phyloP scores from a whole-genome alignment of 352 stramenopile species.

The Globisporangium mamillatum region DNA sequence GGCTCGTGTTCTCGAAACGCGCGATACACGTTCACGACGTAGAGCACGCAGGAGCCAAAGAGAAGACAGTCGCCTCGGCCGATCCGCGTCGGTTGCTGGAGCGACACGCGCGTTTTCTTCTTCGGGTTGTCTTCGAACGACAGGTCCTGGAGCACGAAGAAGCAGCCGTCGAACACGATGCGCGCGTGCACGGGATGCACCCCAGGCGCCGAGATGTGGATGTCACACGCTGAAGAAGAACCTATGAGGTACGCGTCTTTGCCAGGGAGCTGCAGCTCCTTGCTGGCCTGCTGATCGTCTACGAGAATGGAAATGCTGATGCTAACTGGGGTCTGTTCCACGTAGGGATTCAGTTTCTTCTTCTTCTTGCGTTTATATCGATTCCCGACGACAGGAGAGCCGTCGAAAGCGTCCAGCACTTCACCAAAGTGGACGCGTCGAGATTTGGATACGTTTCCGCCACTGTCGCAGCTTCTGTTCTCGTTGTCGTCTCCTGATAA shows the following conservation, averaged over 20 bases:
- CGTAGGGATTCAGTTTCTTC: slow-evolving; percentile 12
- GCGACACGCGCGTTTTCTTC: slow-evolving; percentile 49
- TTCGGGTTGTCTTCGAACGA: slow-evolving; percentile 62
- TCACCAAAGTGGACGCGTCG: slow-evolving; percentile 30
- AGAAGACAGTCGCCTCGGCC: slow-evolving; percentile 58
- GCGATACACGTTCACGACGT: slow-evolving; percentile 42
- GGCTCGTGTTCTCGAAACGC: slow-evolving; percentile 53
- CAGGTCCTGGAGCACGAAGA: slow-evolving; percentile 70
- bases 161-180: slow-evolving; percentile 59
- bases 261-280: slow-evolving; percentile 22
- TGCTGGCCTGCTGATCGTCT: slow-evolving; percentile 19
- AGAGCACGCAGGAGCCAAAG: slow-evolving; percentile 49
- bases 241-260: slow-evolving; percentile 51
- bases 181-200: slow-evolving; percentile 55
- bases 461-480: neutral
- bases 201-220: slow-evolving; percentile 40
- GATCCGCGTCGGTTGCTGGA: slow-evolving; percentile 45
- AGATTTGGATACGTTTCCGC: neutral
- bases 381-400: slow-evolving; percentile 36
- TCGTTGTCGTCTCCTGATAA: slow-evolving; percentile 13
- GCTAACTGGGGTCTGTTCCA: slow-evolving; percentile 10
- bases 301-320: slow-evolving; percentile 11
- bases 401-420: slow-evolving; percentile 26
- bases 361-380: slow-evolving; percentile 47
- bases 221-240: slow-evolving; percentile 50